These are phyloP conservation scores for Jatropha multifida DNA, from an alignment of 441 rosid genomes.

Conservation along the genomic window DNA sequence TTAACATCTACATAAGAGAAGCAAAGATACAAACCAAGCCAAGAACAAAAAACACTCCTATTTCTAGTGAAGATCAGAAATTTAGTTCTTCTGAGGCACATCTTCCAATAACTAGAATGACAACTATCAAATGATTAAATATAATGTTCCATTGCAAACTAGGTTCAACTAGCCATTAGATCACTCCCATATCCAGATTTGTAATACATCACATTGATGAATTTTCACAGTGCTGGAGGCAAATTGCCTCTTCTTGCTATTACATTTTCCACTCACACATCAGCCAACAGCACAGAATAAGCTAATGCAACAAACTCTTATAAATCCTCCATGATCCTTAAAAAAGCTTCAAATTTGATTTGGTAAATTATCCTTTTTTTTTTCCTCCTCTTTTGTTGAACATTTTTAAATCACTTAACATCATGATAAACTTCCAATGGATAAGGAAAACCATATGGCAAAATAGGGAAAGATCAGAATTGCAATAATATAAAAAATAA, in stretches of 20 bases:
- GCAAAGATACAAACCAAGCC: neutral
- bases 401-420: neutral
- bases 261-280: neutral
- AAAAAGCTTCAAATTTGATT: too few species aligned
- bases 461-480: neutral
- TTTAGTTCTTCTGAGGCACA: neutral
- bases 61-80: neutral
- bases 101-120: neutral
- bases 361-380: neutral
- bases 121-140: neutral
- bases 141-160: neutral
- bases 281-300: too few species aligned
- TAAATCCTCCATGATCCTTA: too few species aligned
- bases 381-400: neutral
- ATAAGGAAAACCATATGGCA: neutral
- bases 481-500: neutral
- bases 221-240: neutral
- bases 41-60: neutral
- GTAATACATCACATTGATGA: neutral
- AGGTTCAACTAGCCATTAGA: neutral
- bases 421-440: neutral
- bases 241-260: neutral
- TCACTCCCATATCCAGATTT: neutral
- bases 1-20: neutral
- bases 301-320: too few species aligned